Evolutionary conservation across 352 stramenopile species (phyloP), one percentile per base, ranked within the genome.

Genomic region (Pythium scleroteichum): DNA sequence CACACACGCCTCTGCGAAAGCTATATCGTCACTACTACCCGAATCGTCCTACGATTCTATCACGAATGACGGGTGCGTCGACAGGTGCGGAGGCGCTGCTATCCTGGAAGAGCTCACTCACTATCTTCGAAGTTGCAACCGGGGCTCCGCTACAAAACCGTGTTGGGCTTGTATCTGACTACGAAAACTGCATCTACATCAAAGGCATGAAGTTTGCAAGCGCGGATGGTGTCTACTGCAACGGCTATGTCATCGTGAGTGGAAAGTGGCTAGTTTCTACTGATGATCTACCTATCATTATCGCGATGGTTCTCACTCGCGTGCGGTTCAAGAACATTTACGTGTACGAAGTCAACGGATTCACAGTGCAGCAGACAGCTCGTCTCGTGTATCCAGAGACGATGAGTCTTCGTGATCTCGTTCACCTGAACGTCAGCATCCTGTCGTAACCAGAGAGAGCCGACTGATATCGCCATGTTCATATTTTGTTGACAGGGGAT

Each of bases 191-290:
- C 62, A 66, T 71, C 44, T 72, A 69, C 38, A 73, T 76, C 47
- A 72, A 70, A 19, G 71, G 68, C 20, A 54, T 72, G 19, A 73
- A 74, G 61, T 76, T 68, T 27, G 71, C 71, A 23, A 71, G 63
- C 3, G 53, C 68, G 14, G 78, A 86, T 22, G 79, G 75, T 2
- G 78, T 89, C 26, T 89, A 85, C 58, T 79, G 77, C 64, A 85
- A 76, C 48, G 79, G 79, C 10, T 88, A 72, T 52, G 72, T 88
- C 3, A 73, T 88, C 49, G 75, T 69, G 16, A 77, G 78, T 46
- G 58, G 70, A 13, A 53, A 54, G 33, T 62, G 13, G 1, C 13
- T 62, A 2, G 4, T 62, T 8, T 29, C 13, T 2, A 53, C 32
- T 10, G 45, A 22, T 12, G 54, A 62, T n/a, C 8, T 54, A 3